Evolutionary conservation across 2,329 filamentous ascomycete genomes (phyloP).

Genomic region (Curvularia lunata): DNA sequence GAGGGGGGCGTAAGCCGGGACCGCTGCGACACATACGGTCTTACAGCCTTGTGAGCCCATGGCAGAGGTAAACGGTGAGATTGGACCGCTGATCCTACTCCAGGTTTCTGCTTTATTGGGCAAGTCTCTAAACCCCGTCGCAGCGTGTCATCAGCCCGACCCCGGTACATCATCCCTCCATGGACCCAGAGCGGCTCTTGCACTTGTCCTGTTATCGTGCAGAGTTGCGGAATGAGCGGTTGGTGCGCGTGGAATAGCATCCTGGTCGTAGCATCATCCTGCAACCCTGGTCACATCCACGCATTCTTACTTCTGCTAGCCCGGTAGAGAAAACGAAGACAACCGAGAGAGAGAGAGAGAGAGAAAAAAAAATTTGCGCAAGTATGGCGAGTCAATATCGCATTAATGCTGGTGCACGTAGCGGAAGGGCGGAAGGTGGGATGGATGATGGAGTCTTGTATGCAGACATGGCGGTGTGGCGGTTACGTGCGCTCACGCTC

Average conservation of each 20-base stretch:
- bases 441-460: background rate
- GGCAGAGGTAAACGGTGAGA: conserved; percentile 18
- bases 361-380: background rate
- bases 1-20: conserved; percentile 3
- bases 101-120: conserved; percentile 10
- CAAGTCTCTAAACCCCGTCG: conserved; percentile 1
- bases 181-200: conserved; percentile 9
- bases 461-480: conserved; percentile 32
- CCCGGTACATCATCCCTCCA: conserved; percentile 4
- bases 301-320: background rate
- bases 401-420: conserved; percentile 8
- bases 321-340: too few relatives aligned
- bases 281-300: background rate
- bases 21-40: conserved; percentile 11
- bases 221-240: conserved; percentile 12
- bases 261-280: conserved; percentile 6
- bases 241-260: conserved; percentile 8
- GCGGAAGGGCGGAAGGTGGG: background rate
- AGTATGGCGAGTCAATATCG: conserved; percentile 10
- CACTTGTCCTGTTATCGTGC: conserved; percentile 3
- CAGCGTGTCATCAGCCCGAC: conserved; percentile 15
- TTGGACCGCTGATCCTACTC: conserved; percentile 6
- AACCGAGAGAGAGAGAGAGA: too few relatives aligned
- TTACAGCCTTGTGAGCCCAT: conserved; percentile 16
- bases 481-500: conserved; percentile 14